Conservation (phyloP, 306 rosid species). For the Prunus davidiana region DNA sequence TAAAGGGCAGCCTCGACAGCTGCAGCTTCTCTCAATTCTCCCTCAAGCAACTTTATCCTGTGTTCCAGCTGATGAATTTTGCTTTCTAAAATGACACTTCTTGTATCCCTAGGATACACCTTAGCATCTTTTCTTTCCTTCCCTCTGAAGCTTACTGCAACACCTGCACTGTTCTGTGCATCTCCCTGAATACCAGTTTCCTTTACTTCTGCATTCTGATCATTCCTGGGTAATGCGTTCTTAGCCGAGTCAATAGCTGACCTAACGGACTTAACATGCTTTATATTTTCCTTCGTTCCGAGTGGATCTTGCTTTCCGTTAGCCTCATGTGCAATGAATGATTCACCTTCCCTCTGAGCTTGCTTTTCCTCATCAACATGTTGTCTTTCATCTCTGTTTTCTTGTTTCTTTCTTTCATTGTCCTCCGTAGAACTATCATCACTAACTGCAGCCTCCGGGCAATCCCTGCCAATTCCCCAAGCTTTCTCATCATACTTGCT, state of each 20-base stretch:
- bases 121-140: constrained; percentile 64
- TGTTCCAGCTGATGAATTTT: constrained; percentile 67
- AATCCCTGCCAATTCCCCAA: constrained; percentile 33
- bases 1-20: constrained; percentile 86
- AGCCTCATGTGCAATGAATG: constrained; percentile 23
- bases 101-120: constrained; percentile 69
- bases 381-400: constrained; percentile 22
- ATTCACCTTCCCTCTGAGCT: constrained; percentile 38
- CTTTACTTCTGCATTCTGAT: constrained; percentile 41
- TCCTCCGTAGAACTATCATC: constrained; percentile 36
- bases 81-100: constrained; percentile 54
- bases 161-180: constrained; percentile 37
- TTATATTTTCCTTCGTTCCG: constrained; percentile 39
- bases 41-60: constrained; percentile 85
- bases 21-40: constrained; percentile 95
- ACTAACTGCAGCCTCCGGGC: constrained; percentile 22
- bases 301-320: constrained; percentile 29
- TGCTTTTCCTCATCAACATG: constrained; percentile 32
- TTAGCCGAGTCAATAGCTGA: constrained; percentile 56
- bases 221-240: constrained; percentile 38
- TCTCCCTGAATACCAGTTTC: constrained; percentile 50
- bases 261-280: constrained; percentile 82
- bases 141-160: constrained; percentile 42
- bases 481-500: constrained; percentile 23
- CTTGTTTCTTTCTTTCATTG: constrained; percentile 22